A percentile compares a stretch with the other conserved stretches of the same genome.
These are phyloP conservation scores for Neurospora sp. DNA, from an alignment of 495 filamentous ascomycete species.

Conservation along the genomic window DNA sequence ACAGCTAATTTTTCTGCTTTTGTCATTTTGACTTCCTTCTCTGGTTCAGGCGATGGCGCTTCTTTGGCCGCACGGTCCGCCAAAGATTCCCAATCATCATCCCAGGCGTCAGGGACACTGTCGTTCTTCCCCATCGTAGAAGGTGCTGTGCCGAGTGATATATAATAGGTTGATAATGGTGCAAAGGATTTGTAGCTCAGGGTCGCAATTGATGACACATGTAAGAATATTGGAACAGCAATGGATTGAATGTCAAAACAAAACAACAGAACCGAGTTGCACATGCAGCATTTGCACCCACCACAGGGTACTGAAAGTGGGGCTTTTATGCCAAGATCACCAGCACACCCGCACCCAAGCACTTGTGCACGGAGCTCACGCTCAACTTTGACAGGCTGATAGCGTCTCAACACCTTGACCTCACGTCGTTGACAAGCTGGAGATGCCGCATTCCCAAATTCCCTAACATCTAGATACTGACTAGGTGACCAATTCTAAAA, in stretches of 20 bases:
- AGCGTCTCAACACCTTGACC: not conserved
- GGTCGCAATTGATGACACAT: not conserved
- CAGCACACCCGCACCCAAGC: not conserved
- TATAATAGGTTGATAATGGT: not conserved
- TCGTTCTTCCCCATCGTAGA: constrained; percentile 41
- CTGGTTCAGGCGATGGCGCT: constrained; percentile 32
- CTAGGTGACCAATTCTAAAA: not conserved
- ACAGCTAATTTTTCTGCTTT: constrained; percentile 70
- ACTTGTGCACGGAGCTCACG: not conserved
- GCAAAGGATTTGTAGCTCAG: not conserved
- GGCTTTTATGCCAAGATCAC: not conserved
- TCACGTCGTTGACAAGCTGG: not conserved
- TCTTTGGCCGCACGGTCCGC: constrained; percentile 49
- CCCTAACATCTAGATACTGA: not conserved
- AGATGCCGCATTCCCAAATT: not conserved
- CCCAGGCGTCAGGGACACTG: constrained; percentile 72
- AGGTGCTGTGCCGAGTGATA: not conserved
- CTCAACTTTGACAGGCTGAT: not conserved
- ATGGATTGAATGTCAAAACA: not conserved
- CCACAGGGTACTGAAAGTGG: not conserved
- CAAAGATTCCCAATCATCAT: constrained; percentile 74
- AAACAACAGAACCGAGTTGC: not conserved
- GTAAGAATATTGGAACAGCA: not conserved
- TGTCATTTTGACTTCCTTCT: constrained; percentile 37
- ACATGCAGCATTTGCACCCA: not conserved